These are phyloP conservation scores for Hypericum androsaemum DNA, from an alignment of 345 rosid species.

Conservation along the genomic window DNA sequence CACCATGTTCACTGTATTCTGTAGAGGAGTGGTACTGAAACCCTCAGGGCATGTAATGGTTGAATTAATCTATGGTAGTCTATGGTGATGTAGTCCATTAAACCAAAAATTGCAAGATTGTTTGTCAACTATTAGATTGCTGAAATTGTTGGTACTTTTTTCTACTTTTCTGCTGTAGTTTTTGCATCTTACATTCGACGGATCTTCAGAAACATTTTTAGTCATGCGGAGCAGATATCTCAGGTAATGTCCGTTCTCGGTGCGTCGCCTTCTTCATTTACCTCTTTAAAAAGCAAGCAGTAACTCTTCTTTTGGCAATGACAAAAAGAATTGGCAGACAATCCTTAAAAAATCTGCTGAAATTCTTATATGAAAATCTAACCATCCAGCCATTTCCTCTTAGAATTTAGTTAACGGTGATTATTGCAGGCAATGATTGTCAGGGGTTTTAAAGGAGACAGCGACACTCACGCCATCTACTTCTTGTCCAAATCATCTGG, in stretches of 20 bases:
- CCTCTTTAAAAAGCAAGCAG: not conserved
- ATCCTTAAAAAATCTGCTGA: not conserved
- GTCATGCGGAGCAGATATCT: slow-evolving; percentile 88
- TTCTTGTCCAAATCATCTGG: slow-evolving; percentile 41
- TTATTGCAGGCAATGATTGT: slow-evolving; percentile 85
- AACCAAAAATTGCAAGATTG: too few relatives aligned
- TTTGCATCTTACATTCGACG: slow-evolving; percentile 70
- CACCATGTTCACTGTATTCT: too few relatives aligned
- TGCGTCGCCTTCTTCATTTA: slow-evolving; percentile 1
- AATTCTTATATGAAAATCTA: not conserved
- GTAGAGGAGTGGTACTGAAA: too few relatives aligned
- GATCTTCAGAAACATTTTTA: slow-evolving; percentile 83
- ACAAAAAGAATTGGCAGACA: not conserved
- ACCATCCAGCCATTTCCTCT: not conserved
- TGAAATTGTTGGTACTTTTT: slow-evolving; percentile 6
- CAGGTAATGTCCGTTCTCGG: slow-evolving; percentile 39
- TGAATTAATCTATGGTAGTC: too few relatives aligned
- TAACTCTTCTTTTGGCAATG: not conserved
- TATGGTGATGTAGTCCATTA: too few relatives aligned
- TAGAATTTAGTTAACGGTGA: not conserved
- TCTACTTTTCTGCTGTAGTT: slow-evolving; percentile 36
- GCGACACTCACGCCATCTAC: slow-evolving; percentile 59
- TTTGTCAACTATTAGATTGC: not conserved
- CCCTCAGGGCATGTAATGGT: too few relatives aligned
- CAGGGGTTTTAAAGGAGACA: slow-evolving; percentile 84